Conservation (phyloP, 345 rosid genomes). For the Draba incana region DNA sequence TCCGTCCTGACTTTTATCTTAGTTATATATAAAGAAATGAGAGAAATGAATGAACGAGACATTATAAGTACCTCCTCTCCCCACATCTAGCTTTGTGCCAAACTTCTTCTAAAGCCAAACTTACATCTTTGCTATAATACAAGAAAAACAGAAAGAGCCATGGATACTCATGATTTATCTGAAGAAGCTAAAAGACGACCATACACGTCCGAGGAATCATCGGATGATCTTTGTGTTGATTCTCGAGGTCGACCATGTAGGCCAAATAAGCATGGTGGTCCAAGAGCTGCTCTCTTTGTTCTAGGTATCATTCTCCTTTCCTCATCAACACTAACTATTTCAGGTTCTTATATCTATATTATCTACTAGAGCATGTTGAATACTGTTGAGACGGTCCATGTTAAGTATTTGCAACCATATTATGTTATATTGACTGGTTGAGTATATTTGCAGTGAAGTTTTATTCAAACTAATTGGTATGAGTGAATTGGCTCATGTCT, state of each 20-base stretch:
- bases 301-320: conserved; percentile 50
- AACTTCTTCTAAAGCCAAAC: conserved; percentile 32
- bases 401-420: conserved; percentile 1
- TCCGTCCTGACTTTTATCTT: neutral
- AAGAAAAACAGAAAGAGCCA: conserved; percentile 22
- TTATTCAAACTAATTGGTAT: too few species aligned
- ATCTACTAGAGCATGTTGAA: neutral
- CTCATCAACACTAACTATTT: neutral
- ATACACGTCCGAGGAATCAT: conserved; percentile 34
- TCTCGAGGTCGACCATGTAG: conserved; percentile 66
- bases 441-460: neutral
- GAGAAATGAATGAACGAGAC: conserved; percentile 25
- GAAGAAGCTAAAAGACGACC: conserved; percentile 45
- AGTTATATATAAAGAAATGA: neutral
- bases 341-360: neutral
- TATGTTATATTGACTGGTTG: neutral
- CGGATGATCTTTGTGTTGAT: conserved; percentile 54
- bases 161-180: conserved; percentile 31
- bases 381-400: neutral
- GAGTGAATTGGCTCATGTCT: too few species aligned
- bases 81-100: conserved; percentile 41
- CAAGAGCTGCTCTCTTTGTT: conserved; percentile 69
- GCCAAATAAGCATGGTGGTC: conserved; percentile 65
- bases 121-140: conserved; percentile 16
- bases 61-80: conserved; percentile 43